These are phyloP conservation scores for Diddensiella santjacobensis DNA, from an alignment of 805 yeast genomes.

Conservation along the genomic window DNA sequence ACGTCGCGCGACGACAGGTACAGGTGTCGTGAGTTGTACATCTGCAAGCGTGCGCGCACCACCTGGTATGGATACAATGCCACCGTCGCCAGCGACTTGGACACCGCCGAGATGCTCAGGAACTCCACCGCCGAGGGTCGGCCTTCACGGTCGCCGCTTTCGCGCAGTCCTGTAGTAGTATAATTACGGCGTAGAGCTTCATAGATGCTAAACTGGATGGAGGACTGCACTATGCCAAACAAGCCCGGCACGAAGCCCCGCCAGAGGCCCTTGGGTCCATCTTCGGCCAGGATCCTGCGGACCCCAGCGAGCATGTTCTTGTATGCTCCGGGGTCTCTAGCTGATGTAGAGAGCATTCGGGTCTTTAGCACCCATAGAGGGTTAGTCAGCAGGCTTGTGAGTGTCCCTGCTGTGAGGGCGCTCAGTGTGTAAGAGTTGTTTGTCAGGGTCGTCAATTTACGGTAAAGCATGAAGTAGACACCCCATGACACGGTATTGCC, in stretches of 20 bases:
- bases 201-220: slow-evolving; percentile 81
- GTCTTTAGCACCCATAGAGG: slow-evolving; percentile 97
- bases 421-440: slow-evolving; percentile 41
- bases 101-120: slow-evolving; percentile 58
- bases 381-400: slow-evolving; percentile 75
- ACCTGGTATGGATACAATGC: slow-evolving; percentile 82
- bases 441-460: slow-evolving; percentile 38
- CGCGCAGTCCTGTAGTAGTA: slow-evolving; percentile 4
- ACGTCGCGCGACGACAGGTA: slow-evolving; percentile 35
- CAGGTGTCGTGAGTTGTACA: slow-evolving; percentile 33
- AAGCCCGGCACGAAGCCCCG: slow-evolving; percentile 71
- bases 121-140: slow-evolving; percentile 48
- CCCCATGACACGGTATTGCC: slow-evolving; percentile 93
- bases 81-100: slow-evolving; percentile 66
- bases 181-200: slow-evolving; percentile 42
- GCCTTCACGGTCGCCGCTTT: slow-evolving; percentile 15
- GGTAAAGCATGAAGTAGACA: slow-evolving; percentile 74
- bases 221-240: slow-evolving; percentile 83
- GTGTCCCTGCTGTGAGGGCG: slow-evolving; percentile 68
- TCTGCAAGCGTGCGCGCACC: slow-evolving; percentile 70
- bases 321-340: slow-evolving; percentile 48
- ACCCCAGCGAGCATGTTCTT: slow-evolving; percentile 56
- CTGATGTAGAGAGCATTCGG: slow-evolving; percentile 61
- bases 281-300: slow-evolving; percentile 42
- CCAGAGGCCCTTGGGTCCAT: slow-evolving; percentile 65